Base-by-base conservation (phyloP, 768 basidiomycete genomes). In the Imleria badia region DNA sequence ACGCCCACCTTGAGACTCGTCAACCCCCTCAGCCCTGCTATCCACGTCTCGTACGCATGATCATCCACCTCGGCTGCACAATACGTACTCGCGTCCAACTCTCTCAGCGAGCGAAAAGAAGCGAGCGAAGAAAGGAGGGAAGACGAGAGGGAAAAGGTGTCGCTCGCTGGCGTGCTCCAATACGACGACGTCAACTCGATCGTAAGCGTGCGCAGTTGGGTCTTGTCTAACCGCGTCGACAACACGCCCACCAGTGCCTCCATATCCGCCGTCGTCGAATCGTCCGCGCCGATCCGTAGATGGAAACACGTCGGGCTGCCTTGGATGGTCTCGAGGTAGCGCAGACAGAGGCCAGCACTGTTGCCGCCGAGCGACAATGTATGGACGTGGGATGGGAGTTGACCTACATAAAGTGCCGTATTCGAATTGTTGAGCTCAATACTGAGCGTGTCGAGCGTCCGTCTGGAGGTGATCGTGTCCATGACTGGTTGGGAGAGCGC, bases 341-440 rank as follows among this genome's bases (percentile, higher is more conserved):
- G 62, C 5, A 50, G 42, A 30, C 66, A 68, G 6, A 66, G 52
- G 1, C 48, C 38, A 1, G 66, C 62, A 22, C 55, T 68, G 41
- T 64, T 68, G 0, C 60, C 66, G 1, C 64, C 64, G 5, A 67
- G 60, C 6, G 66, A 66, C 51, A 46, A 64, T 1, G 58, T 64
- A 20, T 51, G 56, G 2, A 67, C 52, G 10, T 61, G 53, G 1
- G 57, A 15, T 1, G 66, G 64, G 19, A 67, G 50, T 1, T 30
- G 50, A 20, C 66, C 66, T n/a, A 55, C 42, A 30, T 64, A 68
- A 10, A 48, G 13, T 1, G 61, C 60, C 0, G 60, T 60, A 3
- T 33, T 60, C 13, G 64, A 63, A 17, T 68, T 63, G 43, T 67
- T 67, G 45, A 67, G 62, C n/a, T 67, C 66, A 40, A 66, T 66